Conservation (phyloP, 192 early-diverging fungal genomes). For the Paraglomus occultum region DNA sequence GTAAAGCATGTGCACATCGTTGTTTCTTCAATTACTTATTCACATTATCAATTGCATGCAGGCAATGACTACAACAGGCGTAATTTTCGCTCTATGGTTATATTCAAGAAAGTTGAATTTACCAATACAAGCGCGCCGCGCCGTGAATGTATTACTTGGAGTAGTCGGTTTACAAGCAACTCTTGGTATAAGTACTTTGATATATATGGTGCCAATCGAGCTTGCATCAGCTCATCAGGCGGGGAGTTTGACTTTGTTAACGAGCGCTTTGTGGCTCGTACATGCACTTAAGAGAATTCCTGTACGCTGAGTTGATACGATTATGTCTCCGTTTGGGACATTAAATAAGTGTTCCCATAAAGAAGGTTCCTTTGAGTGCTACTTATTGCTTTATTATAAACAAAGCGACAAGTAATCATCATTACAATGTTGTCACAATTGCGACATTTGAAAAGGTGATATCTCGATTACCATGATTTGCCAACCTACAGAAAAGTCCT, state of each 20-base stretch:
- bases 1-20: conserved; percentile 5
- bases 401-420: no score
- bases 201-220: conserved; percentile 91
- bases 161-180: conserved; percentile 75
- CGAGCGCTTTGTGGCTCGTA: conserved; percentile 74
- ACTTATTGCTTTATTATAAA: no score
- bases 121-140: conserved; percentile 63
- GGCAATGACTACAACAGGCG: conserved; percentile 80
- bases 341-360: no score
- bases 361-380: no score
- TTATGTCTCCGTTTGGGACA: no score
- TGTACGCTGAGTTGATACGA: no score
- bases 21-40: background rate
- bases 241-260: conserved; percentile 83
- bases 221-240: conserved; percentile 95
- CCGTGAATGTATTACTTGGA: conserved; percentile 73
- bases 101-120: conserved; percentile 69
- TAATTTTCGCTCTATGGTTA: conserved; percentile 71
- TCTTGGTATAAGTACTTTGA: conserved; percentile 89
- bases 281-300: conserved; percentile 64
- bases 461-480: no score
- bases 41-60: conserved; percentile 25
- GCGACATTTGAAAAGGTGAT: no score
- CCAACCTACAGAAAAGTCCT: no score
- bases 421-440: no score